Base-by-base conservation (phyloP, 1,284 basidiomycete genomes). In the Cutaneotrichosporon mucoides region DNA sequence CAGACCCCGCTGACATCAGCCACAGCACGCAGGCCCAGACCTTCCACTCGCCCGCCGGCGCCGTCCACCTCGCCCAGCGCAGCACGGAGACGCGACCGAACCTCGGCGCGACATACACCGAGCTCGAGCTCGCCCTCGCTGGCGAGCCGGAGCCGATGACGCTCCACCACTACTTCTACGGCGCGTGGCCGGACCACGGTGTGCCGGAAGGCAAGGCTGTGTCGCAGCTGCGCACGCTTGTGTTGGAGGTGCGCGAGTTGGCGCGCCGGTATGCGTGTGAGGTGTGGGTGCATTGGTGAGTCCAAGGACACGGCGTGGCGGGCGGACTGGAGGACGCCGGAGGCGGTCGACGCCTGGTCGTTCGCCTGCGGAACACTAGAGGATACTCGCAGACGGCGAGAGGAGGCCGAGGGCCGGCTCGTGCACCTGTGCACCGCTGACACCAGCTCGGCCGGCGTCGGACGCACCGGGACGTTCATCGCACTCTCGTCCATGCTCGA, bases 221-320 rank as follows among this genome's bases (percentile, higher is more conserved):
- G 1, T 46, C 65, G n/a, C 64, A 65, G 3, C 55, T 77, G 37
- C 53, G 59, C 24, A 41, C 45, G 37, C 58, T 76, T 42, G 62
- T 76, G 8, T 15, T 43, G 34, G 64, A 68, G 46, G 60, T 76
- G 54, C 49, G 46, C n/a, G 37, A 49, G 6, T 58, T 53, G 33
- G 49, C 51, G n/a, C 56, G 52, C 49, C 61, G 63, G 41, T 53
- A 59, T 24, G 56, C 58, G n/a, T 69, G 69, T 45, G 75, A 77
- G 61, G 67, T 76, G 8, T 77, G 75, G 75, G 72, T 75, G 3
- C 75, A 77, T 55, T 77, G 75, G 75, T 76, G 56, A 55, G 72
- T 70, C 2, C 24, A 24, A 24, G 24, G 24, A 24, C 24, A 24
- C 24, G 24, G 24, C 24, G 24, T 24, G 24, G 24, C 24, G 24